phyloP scores from a whole-genome alignment of 148 eudicot species.

The Rheum nobile region DNA sequence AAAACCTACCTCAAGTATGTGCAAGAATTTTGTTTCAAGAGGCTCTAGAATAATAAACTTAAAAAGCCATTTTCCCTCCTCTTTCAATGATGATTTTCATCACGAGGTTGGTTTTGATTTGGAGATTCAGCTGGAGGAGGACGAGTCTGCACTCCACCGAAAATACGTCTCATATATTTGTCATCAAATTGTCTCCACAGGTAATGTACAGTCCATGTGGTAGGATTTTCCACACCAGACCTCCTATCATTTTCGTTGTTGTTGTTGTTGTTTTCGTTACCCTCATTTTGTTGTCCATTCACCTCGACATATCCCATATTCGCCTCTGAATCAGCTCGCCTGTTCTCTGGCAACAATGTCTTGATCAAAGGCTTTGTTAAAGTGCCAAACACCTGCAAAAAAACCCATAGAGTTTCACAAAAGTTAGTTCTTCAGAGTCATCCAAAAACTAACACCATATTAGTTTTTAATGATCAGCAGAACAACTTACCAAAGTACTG shows the following conservation, averaged over 20 bases:
- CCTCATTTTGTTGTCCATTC: background rate
- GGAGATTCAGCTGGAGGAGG: background rate
- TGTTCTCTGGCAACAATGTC: constrained; percentile 28
- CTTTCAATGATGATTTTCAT: background rate
- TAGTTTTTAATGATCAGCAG: background rate
- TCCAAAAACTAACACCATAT: background rate
- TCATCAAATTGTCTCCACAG: background rate
- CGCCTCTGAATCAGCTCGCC: constrained; percentile 23
- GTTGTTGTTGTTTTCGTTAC: background rate
- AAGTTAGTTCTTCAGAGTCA: background rate
- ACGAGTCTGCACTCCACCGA: background rate
- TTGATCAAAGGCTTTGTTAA: constrained; percentile 47
- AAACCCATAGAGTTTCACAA: background rate
- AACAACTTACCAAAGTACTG: constrained; percentile 63
- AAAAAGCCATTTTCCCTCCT: too few species aligned
- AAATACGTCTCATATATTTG: background rate
- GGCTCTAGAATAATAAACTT: background rate
- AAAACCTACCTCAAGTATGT: too few species aligned
- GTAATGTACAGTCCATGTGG: background rate
- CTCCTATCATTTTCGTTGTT: background rate
- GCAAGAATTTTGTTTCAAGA: too few species aligned
- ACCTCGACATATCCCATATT: background rate
- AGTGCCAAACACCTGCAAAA: constrained; percentile 42
- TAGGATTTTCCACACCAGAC: background rate
- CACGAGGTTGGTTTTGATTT: background rate